Evolutionary conservation across 1,139 yeast genomes (phyloP).

Genomic region (Entelexis sorbosivorans): DNA sequence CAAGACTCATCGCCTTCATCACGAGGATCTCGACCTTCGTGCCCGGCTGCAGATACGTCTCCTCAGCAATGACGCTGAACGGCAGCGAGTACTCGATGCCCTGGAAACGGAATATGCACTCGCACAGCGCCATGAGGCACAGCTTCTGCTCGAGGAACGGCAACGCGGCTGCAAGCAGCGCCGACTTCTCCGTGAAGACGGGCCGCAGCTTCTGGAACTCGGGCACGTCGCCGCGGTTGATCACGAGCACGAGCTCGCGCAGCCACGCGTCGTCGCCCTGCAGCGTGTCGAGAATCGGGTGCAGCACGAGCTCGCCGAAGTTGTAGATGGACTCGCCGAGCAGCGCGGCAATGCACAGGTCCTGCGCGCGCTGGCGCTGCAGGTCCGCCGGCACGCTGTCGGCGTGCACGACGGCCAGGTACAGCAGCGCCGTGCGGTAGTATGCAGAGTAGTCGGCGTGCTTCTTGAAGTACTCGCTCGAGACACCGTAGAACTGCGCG

Average conservation of each 20-base stretch:
- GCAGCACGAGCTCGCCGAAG: conserved; percentile 88
- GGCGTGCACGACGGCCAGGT: conserved; percentile 51
- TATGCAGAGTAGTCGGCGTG: conserved; percentile 69
- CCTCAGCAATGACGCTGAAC: conserved; percentile 65
- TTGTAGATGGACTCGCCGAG: conserved; percentile 88
- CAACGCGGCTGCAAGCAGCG: conserved; percentile 50
- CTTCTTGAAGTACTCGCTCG: conserved; percentile 63
- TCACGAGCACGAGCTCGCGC: conserved; percentile 51
- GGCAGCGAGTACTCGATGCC: conserved; percentile 61
- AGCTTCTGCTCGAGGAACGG: conserved; percentile 78
- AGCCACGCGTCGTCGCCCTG: conserved; percentile 58
- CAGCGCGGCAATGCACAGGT: conserved; percentile 75
- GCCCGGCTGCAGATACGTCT: conserved; percentile 47
- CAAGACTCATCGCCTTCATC: conserved; percentile 80
- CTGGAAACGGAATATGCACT: conserved; percentile 70
- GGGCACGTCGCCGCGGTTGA: conserved; percentile 68
- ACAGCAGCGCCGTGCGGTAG: conserved; percentile 57
- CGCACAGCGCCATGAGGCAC: conserved; percentile 82
- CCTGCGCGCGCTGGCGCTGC: conserved; percentile 56
- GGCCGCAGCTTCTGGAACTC: conserved; percentile 45
- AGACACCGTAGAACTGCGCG: conserved; percentile 74
- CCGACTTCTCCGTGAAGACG: conserved; percentile 38
- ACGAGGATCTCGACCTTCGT: conserved; percentile 82
- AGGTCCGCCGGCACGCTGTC: conserved; percentile 44
- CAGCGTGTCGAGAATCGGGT: conserved; percentile 61